Evolutionary conservation across 2,329 filamentous ascomycete genomes (phyloP).

Genomic region (Pestalotiopsis sp.): DNA sequence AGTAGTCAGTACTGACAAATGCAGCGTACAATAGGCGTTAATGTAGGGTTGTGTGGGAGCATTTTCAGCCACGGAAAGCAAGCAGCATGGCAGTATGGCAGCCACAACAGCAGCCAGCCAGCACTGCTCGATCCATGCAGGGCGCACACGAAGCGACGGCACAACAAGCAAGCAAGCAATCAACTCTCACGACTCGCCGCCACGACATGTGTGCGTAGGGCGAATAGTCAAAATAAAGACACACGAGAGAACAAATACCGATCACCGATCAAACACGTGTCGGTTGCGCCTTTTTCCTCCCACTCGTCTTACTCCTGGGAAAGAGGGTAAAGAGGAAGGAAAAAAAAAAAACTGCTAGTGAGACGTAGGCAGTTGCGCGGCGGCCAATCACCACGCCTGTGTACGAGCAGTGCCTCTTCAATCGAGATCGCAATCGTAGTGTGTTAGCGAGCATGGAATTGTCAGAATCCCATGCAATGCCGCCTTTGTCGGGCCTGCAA

Average conservation of each 20-base stretch:
- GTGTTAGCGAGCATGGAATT: constrained; percentile 30
- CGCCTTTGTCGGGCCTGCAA: constrained; percentile 19
- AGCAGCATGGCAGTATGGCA: no score
- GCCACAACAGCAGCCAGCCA: no score
- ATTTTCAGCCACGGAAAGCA: no score
- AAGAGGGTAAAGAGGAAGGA: neutral
- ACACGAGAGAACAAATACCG: neutral
- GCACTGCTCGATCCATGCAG: no score
- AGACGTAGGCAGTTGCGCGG: constrained; percentile 4
- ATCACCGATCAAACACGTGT: neutral
- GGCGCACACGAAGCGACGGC: no score
- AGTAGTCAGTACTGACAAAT: neutral
- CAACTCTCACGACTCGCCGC: neutral
- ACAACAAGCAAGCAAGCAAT: no score
- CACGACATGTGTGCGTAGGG: neutral
- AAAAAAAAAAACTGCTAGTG: neutral
- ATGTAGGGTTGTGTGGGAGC: no score
- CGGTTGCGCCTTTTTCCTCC: neutral
- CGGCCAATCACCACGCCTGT: neutral
- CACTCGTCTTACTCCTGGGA: neutral
- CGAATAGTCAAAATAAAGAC: neutral
- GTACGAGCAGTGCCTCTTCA: constrained; percentile 8
- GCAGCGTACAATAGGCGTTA: no score
- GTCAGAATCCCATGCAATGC: constrained; percentile 31
- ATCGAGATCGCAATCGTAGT: constrained; percentile 27